Evolutionary conservation across 2,329 filamentous ascomycete genomes (phyloP), one percentile per base, ranked within the genome.

Genomic region (Purpureocillium takamizusanense): DNA sequence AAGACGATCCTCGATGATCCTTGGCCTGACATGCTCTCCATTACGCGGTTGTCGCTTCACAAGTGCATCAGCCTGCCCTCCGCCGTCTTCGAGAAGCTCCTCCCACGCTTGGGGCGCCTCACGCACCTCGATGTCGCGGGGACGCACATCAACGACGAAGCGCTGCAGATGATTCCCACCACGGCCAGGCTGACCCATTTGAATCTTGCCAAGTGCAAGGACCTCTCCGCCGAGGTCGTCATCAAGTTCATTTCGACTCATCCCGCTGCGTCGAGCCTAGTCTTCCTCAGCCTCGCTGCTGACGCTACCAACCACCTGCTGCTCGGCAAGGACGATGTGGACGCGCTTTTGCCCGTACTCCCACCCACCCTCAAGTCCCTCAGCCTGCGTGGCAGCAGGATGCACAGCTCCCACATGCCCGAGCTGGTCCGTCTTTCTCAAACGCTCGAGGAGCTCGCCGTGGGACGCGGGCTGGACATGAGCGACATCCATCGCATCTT

Each of bases 101-200:
- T 92, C 10, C 82, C 85, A n/a, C 76, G 77, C n/a, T 66, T 90
- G 35, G 57, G 67, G 18, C 69, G 73, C 39, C 64, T 88, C 38
- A 90, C 85, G 1, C 84, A 89, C 54, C 73, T 92, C 29, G 86
- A 92, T 52, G 70, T 89, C n/a, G 77, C 82, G 9, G 83, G 84
- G 48, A 89, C 85, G 2, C 76, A 81, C 47, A 77, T 92, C 50
- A 88, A 80, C 27, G 76, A 87, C 55, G 65, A 69, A 17, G 84
- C 85, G 4, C 68, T 92, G 13, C 65, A 74, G 48, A 77, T 76
- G 15, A 84, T 90, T 45, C 83, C 85, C 1, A 54, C 68, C n/a
- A 80, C 80, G 4, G 85, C 86, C 10, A 69, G 67, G 45, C 72
- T 90, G 46, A 88, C 82, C 1, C 86, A 92, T 54, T 65, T 92